phyloP scores from a whole-genome alignment of 1,284 basidiomycete species.

The Trametes sp. region DNA sequence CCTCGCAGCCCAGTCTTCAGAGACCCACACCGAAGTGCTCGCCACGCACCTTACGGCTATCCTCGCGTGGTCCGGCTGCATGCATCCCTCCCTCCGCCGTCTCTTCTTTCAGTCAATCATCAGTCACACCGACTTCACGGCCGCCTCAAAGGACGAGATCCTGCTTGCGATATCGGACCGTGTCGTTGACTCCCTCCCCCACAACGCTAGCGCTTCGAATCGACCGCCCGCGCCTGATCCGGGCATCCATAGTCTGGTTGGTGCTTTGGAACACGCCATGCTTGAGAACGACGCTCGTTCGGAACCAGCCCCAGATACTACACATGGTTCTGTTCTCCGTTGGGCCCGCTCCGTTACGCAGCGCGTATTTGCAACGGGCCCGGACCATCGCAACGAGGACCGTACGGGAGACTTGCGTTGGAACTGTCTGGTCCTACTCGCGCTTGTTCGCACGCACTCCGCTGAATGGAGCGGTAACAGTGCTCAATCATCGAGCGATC shows the following conservation, averaged over 20 bases:
- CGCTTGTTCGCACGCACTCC: constrained; percentile 29
- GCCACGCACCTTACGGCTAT: constrained; percentile 24
- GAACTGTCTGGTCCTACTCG: constrained; percentile 37
- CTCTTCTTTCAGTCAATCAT: constrained; percentile 42
- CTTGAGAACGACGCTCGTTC: background rate
- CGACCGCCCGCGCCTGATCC: no score
- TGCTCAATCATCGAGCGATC: constrained; percentile 1
- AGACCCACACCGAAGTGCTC: constrained; percentile 18
- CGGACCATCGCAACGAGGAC: background rate
- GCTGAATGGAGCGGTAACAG: constrained; percentile 9
- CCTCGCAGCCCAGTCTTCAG: constrained; percentile 25
- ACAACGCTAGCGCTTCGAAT: no score
- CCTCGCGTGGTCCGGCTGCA: constrained; percentile 20
- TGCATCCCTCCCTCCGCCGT: constrained; percentile 37
- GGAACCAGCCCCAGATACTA: background rate
- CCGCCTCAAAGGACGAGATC: constrained; percentile 12
- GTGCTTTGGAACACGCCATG: background rate
- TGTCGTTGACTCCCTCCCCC: no score
- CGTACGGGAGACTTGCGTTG: constrained; percentile 29
- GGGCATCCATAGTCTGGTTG: background rate
- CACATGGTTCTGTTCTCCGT: constrained; percentile 14
- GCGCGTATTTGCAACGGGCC: constrained; percentile 25
- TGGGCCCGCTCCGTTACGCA: constrained; percentile 31
- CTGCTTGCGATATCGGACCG: constrained; percentile 19
- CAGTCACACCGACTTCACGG: background rate